A percentile compares a stretch with the other conserved stretches of the same genome.
Conservation (phyloP, 176 grass and related monocot genomes). For the Aegilops longissima region DNA sequence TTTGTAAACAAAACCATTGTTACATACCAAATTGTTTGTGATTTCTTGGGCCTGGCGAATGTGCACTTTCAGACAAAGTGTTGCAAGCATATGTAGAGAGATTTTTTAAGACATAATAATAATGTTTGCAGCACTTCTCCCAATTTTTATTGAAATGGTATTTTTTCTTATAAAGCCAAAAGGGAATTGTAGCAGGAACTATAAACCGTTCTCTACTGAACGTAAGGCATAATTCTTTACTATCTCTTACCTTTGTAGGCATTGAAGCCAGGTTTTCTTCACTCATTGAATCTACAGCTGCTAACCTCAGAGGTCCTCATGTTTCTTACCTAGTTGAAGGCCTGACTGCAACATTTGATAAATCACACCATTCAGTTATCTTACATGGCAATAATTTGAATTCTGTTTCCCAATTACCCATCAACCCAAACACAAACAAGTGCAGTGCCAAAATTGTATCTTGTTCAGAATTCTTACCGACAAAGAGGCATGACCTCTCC, state of each 20-base stretch:
- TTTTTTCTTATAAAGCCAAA: not conserved
- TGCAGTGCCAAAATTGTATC: conserved; percentile 33
- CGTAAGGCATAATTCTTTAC: conserved; percentile 9
- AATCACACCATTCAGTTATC: conserved; percentile 49
- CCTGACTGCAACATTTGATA: conserved; percentile 32
- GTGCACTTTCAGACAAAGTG: not conserved
- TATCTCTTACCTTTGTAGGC: conserved; percentile 43
- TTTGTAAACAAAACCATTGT: not conserved
- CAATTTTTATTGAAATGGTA: not conserved
- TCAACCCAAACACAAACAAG: not conserved
- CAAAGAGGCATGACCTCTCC: conserved; percentile 38
- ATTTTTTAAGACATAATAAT: not conserved
- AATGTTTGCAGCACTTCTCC: not conserved
- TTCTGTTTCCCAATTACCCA: conserved; percentile 20
- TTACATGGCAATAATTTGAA: conserved; percentile 52
- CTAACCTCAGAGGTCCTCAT: conserved; percentile 67
- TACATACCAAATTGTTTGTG: not conserved
- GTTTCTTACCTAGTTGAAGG: conserved; percentile 71
- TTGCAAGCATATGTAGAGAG: not conserved
- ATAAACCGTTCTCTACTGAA: not conserved
- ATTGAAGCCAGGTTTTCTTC: conserved; percentile 48
- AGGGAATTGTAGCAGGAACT: not conserved
- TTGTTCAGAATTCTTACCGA: conserved; percentile 66
- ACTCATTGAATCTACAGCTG: conserved; percentile 48
- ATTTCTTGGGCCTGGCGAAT: not conserved